Base-by-base conservation (phyloP, 768 basidiomycete genomes). In the Nidularia sp. region DNA sequence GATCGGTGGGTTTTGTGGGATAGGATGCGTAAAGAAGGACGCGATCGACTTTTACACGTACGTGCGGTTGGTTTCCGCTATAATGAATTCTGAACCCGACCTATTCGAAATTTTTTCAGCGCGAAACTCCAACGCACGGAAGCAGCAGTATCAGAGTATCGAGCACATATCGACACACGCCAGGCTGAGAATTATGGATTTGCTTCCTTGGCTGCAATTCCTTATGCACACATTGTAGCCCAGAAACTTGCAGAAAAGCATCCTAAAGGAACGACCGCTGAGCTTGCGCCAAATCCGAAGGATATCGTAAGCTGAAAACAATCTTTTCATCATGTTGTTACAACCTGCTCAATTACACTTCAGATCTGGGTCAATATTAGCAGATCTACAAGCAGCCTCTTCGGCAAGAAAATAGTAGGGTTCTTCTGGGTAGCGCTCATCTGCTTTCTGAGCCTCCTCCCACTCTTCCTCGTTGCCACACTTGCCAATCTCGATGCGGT, bases 21-120 rank as follows among this genome's bases (percentile, higher is more conserved):
- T 86, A 53, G 94, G 96, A 7, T 94, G 95, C 0, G 69, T 74
- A 48, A 93, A 83, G 70, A 85, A 77, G 69, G 96, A 98, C 66
- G 93, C 95, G 2, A 98, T 98, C 58, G 91, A 98, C 48, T 91
- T 84, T 66, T 93, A 95, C 67, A 91, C 88, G 90, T 93, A 62
- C 59, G 90, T 78, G 36, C 36, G 18, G 18, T 18, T 45, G 8
- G 12, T 25, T 45, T 45, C 9, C 29, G 47, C 42, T 2, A 45
- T 18, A 18, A 18, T 13, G 44, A 12, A 45, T 31, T 48, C 39
- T 31, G 43, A 42, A 42, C 31, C 15, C 10, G 39, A 25, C 34
- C 9, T 34, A 25, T 60, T 44, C 34, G 36, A 54, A 60, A 50
- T 50, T 18, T 39, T 15, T 39, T 15, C 36, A 82, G 79, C 33